Percentiles rank a stretch among this genome's conserved stretches.
These are phyloP conservation scores for Acorus gramineus DNA, from an alignment of 106 monocot genomes.

Conservation along the genomic window DNA sequence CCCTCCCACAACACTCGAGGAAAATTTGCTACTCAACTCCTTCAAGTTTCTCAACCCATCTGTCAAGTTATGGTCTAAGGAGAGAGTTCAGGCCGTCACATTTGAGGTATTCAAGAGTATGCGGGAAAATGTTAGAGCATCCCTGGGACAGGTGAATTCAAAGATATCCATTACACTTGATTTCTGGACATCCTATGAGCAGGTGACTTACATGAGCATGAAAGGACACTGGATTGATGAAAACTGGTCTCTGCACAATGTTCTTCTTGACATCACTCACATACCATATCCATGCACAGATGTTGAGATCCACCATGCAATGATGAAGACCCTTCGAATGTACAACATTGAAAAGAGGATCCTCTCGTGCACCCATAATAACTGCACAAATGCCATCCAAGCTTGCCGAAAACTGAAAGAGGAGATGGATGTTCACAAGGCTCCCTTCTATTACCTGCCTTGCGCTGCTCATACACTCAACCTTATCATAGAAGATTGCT, in stretches of 20 bases:
- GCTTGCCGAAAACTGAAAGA: slow-evolving; percentile 64
- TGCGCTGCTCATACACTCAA: slow-evolving; percentile 75
- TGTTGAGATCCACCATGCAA: slow-evolving; percentile 40
- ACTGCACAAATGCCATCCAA: slow-evolving; percentile 44
- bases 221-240: slow-evolving; percentile 81
- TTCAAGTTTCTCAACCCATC: slow-evolving; percentile 59
- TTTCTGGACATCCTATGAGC: slow-evolving; percentile 83
- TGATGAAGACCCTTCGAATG: slow-evolving; percentile 33
- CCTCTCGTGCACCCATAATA: slow-evolving; percentile 65
- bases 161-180: slow-evolving; percentile 66
- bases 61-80: slow-evolving; percentile 54
- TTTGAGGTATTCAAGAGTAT: slow-evolving; percentile 57
- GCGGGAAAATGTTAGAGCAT: slow-evolving; percentile 57
- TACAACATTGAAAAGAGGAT: slow-evolving; percentile 60
- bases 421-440: slow-evolving; percentile 53
- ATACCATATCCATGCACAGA: slow-evolving; percentile 57
- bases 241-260: slow-evolving; percentile 54
- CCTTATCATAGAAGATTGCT: slow-evolving; percentile 60
- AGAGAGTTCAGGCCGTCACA: slow-evolving; percentile 40
- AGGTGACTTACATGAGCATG: slow-evolving; percentile 62
- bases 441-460: slow-evolving; percentile 54
- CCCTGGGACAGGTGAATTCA: slow-evolving; percentile 41
- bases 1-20: slow-evolving; percentile 45
- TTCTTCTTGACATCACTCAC: slow-evolving; percentile 67
- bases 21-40: slow-evolving; percentile 28